Conservation (phyloP, 2,329 filamentous ascomycete species). For the Paraphaeosphaeria minitans region DNA sequence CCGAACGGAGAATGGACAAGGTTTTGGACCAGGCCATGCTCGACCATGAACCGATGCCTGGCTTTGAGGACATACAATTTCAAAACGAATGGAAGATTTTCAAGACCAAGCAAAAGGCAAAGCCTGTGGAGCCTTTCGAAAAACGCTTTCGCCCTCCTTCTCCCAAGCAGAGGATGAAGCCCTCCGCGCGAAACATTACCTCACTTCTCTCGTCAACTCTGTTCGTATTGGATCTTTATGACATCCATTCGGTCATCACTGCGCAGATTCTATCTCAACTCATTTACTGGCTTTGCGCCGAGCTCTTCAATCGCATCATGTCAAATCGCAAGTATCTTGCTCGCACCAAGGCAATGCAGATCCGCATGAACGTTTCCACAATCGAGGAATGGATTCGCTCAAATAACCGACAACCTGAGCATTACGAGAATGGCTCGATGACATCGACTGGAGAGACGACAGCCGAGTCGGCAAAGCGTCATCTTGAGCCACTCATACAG, state of each 20-base stretch:
- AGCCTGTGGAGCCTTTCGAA: conserved; percentile 81
- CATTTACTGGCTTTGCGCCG: conserved; percentile 93
- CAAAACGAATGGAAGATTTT: conserved; percentile 99
- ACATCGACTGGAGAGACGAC: conserved; percentile 84
- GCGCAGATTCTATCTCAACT: conserved; percentile 90
- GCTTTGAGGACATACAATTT: conserved; percentile 94
- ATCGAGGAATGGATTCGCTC: conserved; percentile 94
- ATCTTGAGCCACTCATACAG: conserved; percentile 89
- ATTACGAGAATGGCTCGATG: conserved; percentile 92
- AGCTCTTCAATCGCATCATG: conserved; percentile 98
- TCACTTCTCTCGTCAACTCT: conserved; percentile 93
- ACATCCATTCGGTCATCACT: conserved; percentile 95
- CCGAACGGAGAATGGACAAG: conserved; percentile 94
- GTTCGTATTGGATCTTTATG: conserved; percentile 97
- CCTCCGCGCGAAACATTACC: conserved; percentile 92
- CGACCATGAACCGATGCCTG: conserved; percentile 96
- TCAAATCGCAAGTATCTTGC: conserved; percentile 93
- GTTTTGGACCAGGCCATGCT: conserved; percentile 92
- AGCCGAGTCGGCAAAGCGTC: conserved; percentile 79
- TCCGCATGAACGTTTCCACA: conserved; percentile 96
- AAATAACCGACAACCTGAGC: conserved; percentile 93
- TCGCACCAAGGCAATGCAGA: conserved; percentile 98
- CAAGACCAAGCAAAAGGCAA: conserved; percentile 86
- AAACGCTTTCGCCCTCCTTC: conserved; percentile 92
- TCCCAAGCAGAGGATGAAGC: conserved; percentile 88